A percentile compares a stretch with the other conserved stretches of the same genome.
Conservation (phyloP, 495 filamentous ascomycete species). For the Penicillium lagena region DNA sequence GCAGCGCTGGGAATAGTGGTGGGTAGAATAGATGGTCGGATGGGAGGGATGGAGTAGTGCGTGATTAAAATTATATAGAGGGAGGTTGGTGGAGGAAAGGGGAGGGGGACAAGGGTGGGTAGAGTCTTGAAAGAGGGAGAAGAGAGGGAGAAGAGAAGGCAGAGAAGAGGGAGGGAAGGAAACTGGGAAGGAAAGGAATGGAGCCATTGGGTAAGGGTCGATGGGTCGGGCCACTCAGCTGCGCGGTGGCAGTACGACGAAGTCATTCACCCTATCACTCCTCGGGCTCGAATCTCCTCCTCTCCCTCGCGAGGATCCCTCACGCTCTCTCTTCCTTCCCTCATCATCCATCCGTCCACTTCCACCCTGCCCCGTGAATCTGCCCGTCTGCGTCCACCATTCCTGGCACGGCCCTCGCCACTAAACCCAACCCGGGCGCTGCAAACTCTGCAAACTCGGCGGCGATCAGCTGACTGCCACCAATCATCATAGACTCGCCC, state of each 20-base stretch:
- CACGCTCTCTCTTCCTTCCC: neutral
- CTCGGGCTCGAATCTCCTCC: too few relatives aligned
- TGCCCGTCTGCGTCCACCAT: neutral
- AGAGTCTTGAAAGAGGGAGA: conserved; percentile 1
- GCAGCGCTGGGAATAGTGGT: too few relatives aligned
- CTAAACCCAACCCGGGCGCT: conserved; percentile 3
- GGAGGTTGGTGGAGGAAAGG: neutral
- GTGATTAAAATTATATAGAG: neutral
- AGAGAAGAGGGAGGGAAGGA: conserved; percentile 12
- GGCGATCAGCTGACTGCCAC: conserved; percentile 12
- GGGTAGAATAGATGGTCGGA: neutral
- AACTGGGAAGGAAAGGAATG: conserved; percentile 15
- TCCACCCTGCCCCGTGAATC: neutral
- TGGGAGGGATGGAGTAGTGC: neutral
- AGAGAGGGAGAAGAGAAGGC: conserved; percentile 9
- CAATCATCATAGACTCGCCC: conserved; percentile 1
- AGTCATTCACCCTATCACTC: too few relatives aligned
- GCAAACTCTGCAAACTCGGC: conserved; percentile 7
- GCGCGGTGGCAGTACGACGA: too few relatives aligned
- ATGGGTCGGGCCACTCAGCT: too few relatives aligned
- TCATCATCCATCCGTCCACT: neutral
- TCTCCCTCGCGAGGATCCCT: too few relatives aligned
- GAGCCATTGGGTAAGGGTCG: neutral
- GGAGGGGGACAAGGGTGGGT: conserved; percentile 4
- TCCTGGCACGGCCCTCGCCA: neutral